Conservation (phyloP, 768 basidiomycete species). For the Trametes gibbosa region DNA sequence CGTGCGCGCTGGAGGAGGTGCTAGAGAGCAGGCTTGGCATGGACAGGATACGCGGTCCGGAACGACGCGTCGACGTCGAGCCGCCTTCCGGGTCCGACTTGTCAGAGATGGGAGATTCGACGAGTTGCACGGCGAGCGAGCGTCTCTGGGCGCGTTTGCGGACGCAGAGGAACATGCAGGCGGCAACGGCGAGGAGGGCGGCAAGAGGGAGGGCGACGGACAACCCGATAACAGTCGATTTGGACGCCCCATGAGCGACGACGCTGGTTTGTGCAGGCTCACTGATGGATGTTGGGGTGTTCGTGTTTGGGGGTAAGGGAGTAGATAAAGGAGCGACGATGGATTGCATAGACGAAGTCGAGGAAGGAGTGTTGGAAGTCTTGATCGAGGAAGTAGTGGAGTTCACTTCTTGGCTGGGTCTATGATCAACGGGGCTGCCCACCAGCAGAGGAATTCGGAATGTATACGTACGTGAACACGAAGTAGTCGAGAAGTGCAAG, state of each 20-base stretch:
- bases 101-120: background rate
- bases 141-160: no score
- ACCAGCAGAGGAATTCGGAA: background rate
- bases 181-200: background rate
- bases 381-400: background rate
- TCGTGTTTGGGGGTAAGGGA: no score
- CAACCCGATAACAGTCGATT: background rate
- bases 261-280: background rate
- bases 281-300: background rate
- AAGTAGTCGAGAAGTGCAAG: constrained; percentile 38
- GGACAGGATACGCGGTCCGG: background rate
- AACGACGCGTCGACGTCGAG: no score
- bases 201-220: background rate
- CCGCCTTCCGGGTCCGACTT: no score
- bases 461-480: constrained; percentile 35
- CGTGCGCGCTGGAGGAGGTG: background rate
- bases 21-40: background rate
- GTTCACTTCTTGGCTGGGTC: background rate
- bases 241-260: background rate
- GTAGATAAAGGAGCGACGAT: no score
- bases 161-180: background rate
- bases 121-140: no score
- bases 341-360: no score
- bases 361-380: no score
- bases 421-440: background rate